A percentile compares a stretch with the other conserved stretches of the same genome.
Evolutionary conservation across 169 alveolate genomes (phyloP).

Genomic region (Theileria sp.): DNA sequence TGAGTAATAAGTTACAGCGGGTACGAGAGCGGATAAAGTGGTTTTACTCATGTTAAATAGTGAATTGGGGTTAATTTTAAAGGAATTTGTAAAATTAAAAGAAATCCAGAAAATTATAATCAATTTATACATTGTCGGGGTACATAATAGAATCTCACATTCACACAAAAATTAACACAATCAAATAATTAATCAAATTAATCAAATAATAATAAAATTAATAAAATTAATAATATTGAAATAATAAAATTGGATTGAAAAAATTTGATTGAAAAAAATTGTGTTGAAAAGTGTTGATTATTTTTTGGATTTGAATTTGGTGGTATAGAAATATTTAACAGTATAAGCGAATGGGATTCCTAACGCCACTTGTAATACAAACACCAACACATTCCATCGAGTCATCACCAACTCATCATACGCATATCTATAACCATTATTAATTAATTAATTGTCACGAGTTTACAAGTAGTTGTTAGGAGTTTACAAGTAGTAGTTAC

Average conservation of each 20-base stretch:
- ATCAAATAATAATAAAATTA: neutral
- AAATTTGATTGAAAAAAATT: too few species aligned
- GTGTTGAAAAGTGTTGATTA: too few species aligned
- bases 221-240: too few species aligned
- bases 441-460: too few species aligned
- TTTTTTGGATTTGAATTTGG: neutral
- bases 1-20: neutral
- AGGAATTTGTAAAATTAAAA: neutral
- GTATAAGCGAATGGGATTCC: constrained; percentile 7
- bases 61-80: too few species aligned
- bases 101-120: too few species aligned
- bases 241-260: too few species aligned
- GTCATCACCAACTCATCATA: neutral
- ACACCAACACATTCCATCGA: neutral
- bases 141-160: too few species aligned
- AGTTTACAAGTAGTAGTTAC: too few species aligned
- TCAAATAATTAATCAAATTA: neutral
- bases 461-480: too few species aligned
- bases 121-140: neutral
- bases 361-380: constrained; percentile 14
- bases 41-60: neutral
- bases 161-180: neutral
- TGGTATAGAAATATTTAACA: constrained; percentile 13
- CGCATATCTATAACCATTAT: neutral
- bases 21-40: neutral